Percentiles rank a stretch among this genome's conserved stretches.
These are phyloP conservation scores for Trichocladium uniseriatum DNA, from an alignment of 495 filamentous ascomycete species.

Conservation along the genomic window DNA sequence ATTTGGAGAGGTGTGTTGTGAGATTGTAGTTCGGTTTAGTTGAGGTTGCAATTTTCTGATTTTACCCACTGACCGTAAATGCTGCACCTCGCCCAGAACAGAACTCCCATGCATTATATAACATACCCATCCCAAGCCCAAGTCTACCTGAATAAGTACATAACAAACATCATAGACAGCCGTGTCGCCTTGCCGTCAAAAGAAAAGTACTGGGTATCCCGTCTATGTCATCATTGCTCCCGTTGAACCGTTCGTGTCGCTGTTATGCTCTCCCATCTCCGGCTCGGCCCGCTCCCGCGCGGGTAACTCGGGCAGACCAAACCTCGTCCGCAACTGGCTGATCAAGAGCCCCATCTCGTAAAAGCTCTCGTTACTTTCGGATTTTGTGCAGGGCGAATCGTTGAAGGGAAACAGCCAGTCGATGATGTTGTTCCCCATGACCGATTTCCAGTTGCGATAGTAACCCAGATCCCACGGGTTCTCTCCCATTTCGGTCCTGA, in stretches of 20 bases:
- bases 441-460: slow-evolving; percentile 58
- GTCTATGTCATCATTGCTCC: slow-evolving; percentile 8
- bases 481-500: slow-evolving; percentile 60
- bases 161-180: neutral
- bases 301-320: slow-evolving; percentile 25
- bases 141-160: neutral
- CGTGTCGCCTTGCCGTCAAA: neutral
- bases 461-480: slow-evolving; percentile 69
- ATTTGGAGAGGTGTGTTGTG: too few relatives aligned
- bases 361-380: slow-evolving; percentile 40
- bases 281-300: neutral
- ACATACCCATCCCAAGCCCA: too few relatives aligned
- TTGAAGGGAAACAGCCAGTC: slow-evolving; percentile 71
- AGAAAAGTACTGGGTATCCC: slow-evolving; percentile 9
- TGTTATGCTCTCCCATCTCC: slow-evolving; percentile 7
- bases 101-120: too few relatives aligned
- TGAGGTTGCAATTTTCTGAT: too few relatives aligned
- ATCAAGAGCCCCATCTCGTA: slow-evolving; percentile 39
- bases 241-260: too few relatives aligned
- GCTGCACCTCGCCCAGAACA: too few relatives aligned
- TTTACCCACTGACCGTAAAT: too few relatives aligned
- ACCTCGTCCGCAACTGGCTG: slow-evolving; percentile 29
- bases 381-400: slow-evolving; percentile 49
- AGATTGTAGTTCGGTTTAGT: too few relatives aligned
- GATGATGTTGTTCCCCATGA: slow-evolving; percentile 59